Evolutionary conservation across 345 rosid genomes (phyloP), one percentile per base, ranked within the genome.

Genomic region (Iberis pinnata): DNA sequence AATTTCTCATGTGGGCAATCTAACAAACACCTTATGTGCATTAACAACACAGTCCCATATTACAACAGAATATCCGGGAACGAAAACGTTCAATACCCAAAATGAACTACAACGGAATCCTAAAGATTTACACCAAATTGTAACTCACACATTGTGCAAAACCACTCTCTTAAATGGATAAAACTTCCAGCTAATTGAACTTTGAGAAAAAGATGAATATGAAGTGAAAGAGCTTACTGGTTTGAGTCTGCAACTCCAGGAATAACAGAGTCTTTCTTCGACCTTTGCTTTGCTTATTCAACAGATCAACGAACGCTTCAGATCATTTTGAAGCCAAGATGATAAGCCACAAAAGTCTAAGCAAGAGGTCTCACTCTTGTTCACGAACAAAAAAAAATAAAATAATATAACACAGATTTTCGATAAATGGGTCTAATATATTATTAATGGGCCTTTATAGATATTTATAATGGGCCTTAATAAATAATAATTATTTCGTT

Each of bases 11-110:
- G 22, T 24, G 45, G 58, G 33, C 62, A 60, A 46, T 60, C 32
- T 41, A 24, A 60, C 72, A 41, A 67, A 67, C 67, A 60, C 17
- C 56, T 67, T 54, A 33, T 39, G 35, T 12, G 72, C 67, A 41
- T 31, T 47, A n/a, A 14, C 18, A 39, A 37, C 9, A 38, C 13
- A 39, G 16, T 15, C 38, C 16, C 39, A 42, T 18, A 6, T 32
- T n/a, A 2, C 5, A 5, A 1, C 4, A 25, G 49, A 7, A 22
- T n/a, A 4, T 3, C 19, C 9, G 8, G 26, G 12, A 50, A 33
- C 15, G 12, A 53, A 5, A n/a, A 4, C 20, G 12, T 59, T 12
- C 9, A 35, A 37, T 38, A 49, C 43, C 40, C 19, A 51, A 56
- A 36, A 37, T 4, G 2, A 25, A 32, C 2, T 12, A 14, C 9